phyloP scores from a whole-genome alignment of 2,329 filamentous ascomycete genomes.

The Aspergillus jensenii region DNA sequence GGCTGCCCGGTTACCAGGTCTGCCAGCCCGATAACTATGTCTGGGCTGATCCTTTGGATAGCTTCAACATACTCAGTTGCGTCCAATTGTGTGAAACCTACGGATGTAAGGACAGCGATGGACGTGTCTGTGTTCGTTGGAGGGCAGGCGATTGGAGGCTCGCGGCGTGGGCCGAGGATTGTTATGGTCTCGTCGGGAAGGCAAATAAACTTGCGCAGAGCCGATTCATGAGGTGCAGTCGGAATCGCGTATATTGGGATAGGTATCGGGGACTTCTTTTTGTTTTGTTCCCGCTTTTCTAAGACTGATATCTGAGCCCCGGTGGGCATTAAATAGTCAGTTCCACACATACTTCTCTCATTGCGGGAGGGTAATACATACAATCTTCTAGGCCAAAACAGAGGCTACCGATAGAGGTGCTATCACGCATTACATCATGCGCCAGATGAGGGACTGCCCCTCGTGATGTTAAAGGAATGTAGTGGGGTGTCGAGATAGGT shows the following conservation, averaged over 20 bases:
- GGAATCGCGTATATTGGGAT: conserved; percentile 53
- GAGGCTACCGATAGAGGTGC: conserved; percentile 65
- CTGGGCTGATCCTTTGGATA: conserved; percentile 66
- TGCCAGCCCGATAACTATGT: conserved; percentile 75
- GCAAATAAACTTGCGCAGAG: conserved; percentile 74
- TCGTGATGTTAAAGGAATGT: conserved; percentile 75
- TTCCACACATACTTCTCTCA: neutral
- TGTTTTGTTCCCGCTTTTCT: conserved; percentile 50
- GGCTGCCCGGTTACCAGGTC: conserved; percentile 65
- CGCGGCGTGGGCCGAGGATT: conserved; percentile 74
- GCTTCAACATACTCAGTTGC: conserved; percentile 68
- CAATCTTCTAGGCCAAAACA: conserved; percentile 92
- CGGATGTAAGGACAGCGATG: conserved; percentile 79
- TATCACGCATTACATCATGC: conserved; percentile 72
- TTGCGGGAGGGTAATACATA: conserved; percentile 49
- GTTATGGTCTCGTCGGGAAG: conserved; percentile 65
- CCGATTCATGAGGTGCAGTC: conserved; percentile 47
- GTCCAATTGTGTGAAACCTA: conserved; percentile 74
- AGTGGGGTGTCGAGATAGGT: conserved; percentile 78
- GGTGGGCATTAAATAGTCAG: conserved; percentile 32
- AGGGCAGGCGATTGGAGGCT: conserved; percentile 71
- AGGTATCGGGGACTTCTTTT: conserved; percentile 37
- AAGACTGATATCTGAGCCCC: conserved; percentile 55
- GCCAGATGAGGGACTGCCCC: conserved; percentile 85
- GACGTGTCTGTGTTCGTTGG: conserved; percentile 66